Conservation (phyloP, 2,329 filamentous ascomycete species). For the Dactylellina sp. region DNA sequence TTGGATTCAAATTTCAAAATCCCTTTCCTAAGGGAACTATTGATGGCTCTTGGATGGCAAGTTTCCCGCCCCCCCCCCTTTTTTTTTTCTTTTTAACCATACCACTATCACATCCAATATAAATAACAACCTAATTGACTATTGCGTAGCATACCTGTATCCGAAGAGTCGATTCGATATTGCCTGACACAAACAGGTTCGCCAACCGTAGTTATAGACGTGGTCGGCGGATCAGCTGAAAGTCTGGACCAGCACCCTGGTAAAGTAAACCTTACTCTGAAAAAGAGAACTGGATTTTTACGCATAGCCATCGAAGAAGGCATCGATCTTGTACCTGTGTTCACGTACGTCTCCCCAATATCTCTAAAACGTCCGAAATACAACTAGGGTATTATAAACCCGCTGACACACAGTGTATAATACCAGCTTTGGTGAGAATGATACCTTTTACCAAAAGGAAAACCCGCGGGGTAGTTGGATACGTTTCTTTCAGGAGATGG, state of each 20-base stretch:
- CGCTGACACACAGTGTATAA: too few relatives aligned
- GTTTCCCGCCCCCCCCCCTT: too few relatives aligned
- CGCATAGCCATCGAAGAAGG: slow-evolving; percentile 9
- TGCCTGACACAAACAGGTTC: background rate
- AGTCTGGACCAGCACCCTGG: slow-evolving; percentile 7
- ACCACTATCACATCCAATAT: too few relatives aligned
- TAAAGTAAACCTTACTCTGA: background rate
- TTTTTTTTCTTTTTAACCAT: background rate
- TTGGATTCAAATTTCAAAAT: slow-evolving; percentile 5
- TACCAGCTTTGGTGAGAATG: slow-evolving; percentile 10
- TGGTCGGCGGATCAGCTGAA: slow-evolving; percentile 9
- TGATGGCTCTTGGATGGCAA: slow-evolving; percentile 11
- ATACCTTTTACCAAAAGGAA: slow-evolving; percentile 9
- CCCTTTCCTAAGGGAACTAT: slow-evolving; percentile 3
- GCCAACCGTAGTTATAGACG: background rate
- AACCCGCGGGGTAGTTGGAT: slow-evolving; percentile 8
- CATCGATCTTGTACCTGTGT: slow-evolving; percentile 5
- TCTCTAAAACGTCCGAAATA: too few relatives aligned
- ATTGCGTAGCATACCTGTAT: slow-evolving; percentile 6
- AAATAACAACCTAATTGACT: too few relatives aligned
- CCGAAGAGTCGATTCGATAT: background rate
- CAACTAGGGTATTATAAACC: too few relatives aligned
- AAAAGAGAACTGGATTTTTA: slow-evolving; percentile 2
- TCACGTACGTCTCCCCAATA: background rate
- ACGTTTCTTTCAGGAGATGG: slow-evolving; percentile 2